Percentiles rank a stretch among this genome's conserved stretches.
phyloP scores from a whole-genome alignment of 2,329 filamentous ascomycete species.

The Cladorrhinum sp. region DNA sequence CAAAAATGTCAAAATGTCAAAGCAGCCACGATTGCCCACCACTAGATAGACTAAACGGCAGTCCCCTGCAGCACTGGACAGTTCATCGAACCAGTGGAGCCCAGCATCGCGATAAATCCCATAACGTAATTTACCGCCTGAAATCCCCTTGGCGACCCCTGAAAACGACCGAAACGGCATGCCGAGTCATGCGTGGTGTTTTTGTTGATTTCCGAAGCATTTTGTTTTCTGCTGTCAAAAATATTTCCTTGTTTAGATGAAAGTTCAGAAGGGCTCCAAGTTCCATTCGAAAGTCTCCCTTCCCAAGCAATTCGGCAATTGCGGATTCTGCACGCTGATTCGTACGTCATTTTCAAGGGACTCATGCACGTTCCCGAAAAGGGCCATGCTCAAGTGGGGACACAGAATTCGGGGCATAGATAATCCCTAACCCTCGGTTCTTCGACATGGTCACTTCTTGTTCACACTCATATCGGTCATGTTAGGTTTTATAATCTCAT shows the following conservation, averaged over 20 bases:
- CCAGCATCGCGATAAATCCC: constrained; percentile 1
- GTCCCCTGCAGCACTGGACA: neutral
- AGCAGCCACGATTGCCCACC: neutral
- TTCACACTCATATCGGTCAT: neutral
- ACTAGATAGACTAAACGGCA: neutral
- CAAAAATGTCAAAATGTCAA: neutral
- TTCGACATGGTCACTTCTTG: neutral
- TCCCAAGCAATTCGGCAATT: neutral
- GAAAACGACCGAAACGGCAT: constrained; percentile 6
- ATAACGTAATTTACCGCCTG: constrained; percentile 23
- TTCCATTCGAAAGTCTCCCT: neutral
- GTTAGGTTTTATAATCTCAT: neutral
- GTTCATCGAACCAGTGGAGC: constrained; percentile 1
- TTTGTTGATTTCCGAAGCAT: neutral
- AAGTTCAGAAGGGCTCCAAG: neutral
- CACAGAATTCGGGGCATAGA: neutral
- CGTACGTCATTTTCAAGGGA: neutral
- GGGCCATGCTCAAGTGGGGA: neutral
- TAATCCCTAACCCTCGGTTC: neutral
- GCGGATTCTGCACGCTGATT: neutral
- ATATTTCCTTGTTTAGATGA: too few species aligned
- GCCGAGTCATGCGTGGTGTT: constrained; percentile 1
- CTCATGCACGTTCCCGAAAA: neutral
- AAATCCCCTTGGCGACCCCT: constrained; percentile 20
- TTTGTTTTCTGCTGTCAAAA: neutral